Conservation (phyloP, 2,329 filamentous ascomycete species). For the Dothistroma septosporum region DNA sequence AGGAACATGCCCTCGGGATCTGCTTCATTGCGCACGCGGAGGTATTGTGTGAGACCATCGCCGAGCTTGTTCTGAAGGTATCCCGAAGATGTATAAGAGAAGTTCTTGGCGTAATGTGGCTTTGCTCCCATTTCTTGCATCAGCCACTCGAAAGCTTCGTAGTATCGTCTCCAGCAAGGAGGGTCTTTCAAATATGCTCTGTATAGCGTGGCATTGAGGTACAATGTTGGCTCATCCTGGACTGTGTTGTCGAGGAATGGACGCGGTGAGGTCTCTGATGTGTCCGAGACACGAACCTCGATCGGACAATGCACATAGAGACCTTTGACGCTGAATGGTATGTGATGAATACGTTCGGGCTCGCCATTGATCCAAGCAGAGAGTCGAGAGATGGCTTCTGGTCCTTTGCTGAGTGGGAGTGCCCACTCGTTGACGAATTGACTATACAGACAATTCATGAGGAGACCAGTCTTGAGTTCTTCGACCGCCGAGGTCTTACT, state of each 20-base stretch:
- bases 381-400: slow-evolving; percentile 77
- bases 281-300: slow-evolving; percentile 82
- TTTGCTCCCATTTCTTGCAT: slow-evolving; percentile 79
- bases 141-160: slow-evolving; percentile 83
- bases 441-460: slow-evolving; percentile 98
- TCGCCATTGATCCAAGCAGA: slow-evolving; percentile 82
- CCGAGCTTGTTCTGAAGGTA: slow-evolving; percentile 68
- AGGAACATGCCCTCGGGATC: slow-evolving; percentile 85
- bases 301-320: slow-evolving; percentile 86
- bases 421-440: slow-evolving; percentile 99
- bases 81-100: slow-evolving; percentile 54
- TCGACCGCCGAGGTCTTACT: slow-evolving; percentile 70
- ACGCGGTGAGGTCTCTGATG: slow-evolving; percentile 46
- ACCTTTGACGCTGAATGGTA: slow-evolving; percentile 75
- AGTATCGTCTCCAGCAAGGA: slow-evolving; percentile 71
- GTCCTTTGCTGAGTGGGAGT: slow-evolving; percentile 76
- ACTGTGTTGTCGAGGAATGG: slow-evolving; percentile 71
- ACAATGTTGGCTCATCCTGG: slow-evolving; percentile 67
- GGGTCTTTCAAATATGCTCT: slow-evolving; percentile 75
- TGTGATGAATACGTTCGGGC: slow-evolving; percentile 59
- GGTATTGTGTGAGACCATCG: slow-evolving; percentile 61
- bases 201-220: slow-evolving; percentile 87
- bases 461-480: slow-evolving; percentile 70
- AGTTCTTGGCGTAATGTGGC: slow-evolving; percentile 95
- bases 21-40: slow-evolving; percentile 62